Evolutionary conservation across 345 rosid species (phyloP).

Genomic region (Gossypium longicalyx): DNA sequence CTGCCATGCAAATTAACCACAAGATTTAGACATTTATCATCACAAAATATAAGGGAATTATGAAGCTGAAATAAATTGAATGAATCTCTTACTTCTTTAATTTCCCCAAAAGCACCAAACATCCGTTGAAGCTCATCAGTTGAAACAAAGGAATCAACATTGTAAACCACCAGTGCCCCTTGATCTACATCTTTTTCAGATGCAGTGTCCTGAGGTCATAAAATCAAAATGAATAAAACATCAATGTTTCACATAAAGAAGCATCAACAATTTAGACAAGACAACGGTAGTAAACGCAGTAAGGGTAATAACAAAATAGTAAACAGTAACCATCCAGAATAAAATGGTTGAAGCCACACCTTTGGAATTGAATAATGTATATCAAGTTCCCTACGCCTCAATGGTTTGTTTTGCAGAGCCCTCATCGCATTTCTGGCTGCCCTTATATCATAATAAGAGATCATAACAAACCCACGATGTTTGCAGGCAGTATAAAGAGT

Average conservation of each 20-base stretch:
- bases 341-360: conserved; percentile 34
- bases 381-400: conserved; percentile 71
- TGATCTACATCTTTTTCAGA: conserved; percentile 47
- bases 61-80: conserved; percentile 10
- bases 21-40: conserved; percentile 1
- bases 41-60: not conserved
- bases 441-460: conserved; percentile 87
- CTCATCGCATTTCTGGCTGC: conserved; percentile 78
- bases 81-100: conserved; percentile 49
- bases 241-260: not conserved
- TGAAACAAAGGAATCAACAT: conserved; percentile 60
- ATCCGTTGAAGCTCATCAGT: conserved; percentile 50
- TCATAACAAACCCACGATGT: conserved; percentile 73
- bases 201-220: conserved; percentile 45
- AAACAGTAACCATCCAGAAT: conserved; percentile 7
- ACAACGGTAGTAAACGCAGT: not conserved
- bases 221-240: conserved; percentile 10
- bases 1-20: conserved; percentile 39
- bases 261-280: conserved; percentile 5
- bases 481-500: conserved; percentile 73
- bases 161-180: conserved; percentile 54
- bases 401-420: conserved; percentile 59
- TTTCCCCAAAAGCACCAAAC: conserved; percentile 58
- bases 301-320: conserved; percentile 9
- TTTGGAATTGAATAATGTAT: conserved; percentile 76